Evolutionary conservation across 495 filamentous ascomycete species (phyloP).

Genomic region (Durotheca rogersii): DNA sequence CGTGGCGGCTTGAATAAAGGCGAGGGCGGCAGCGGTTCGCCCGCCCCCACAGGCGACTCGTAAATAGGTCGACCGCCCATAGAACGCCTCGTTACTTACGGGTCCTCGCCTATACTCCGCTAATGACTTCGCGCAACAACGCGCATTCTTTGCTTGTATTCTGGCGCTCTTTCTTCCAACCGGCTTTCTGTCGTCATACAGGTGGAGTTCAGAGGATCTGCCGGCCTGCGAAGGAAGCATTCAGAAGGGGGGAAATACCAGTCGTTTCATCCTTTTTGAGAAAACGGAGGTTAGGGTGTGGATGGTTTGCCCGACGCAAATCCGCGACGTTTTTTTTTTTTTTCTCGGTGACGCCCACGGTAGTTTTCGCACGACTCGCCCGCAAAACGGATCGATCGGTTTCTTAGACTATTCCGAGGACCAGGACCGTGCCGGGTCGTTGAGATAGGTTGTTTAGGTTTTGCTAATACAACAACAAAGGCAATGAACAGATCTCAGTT

Average conservation of each 20-base stretch:
- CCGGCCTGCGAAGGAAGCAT: slow-evolving; percentile 30
- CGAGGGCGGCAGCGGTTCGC: slow-evolving; percentile 51
- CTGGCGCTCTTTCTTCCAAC: slow-evolving; percentile 27
- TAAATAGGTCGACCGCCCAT: slow-evolving; percentile 38
- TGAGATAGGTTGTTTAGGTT: slow-evolving; percentile 27
- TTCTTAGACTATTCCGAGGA: slow-evolving; percentile 25
- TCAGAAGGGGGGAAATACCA: slow-evolving; percentile 15
- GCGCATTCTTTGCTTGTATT: slow-evolving; percentile 30
- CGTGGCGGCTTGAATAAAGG: slow-evolving; percentile 61
- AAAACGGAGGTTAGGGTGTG: neutral
- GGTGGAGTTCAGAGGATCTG: slow-evolving; percentile 32
- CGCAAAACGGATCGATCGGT: slow-evolving; percentile 19
- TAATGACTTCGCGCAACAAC: slow-evolving; percentile 35
- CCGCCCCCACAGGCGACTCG: slow-evolving; percentile 53
- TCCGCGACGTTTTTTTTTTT: slow-evolving; percentile 10
- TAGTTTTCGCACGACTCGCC: slow-evolving; percentile 13
- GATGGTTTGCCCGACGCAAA: slow-evolving; percentile 3
- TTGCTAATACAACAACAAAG: slow-evolving; percentile 27
- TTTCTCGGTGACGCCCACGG: slow-evolving; percentile 3
- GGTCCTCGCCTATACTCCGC: slow-evolving; percentile 20
- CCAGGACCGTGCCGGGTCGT: slow-evolving; percentile 20
- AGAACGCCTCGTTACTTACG: neutral
- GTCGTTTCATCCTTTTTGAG: slow-evolving; percentile 12
- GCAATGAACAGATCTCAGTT: slow-evolving; percentile 9
- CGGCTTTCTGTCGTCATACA: slow-evolving; percentile 32